Evolutionary conservation across 192 early-diverging fungal genomes (phyloP), one percentile per base, ranked within the genome.

Genomic region (Podila epicladia): DNA sequence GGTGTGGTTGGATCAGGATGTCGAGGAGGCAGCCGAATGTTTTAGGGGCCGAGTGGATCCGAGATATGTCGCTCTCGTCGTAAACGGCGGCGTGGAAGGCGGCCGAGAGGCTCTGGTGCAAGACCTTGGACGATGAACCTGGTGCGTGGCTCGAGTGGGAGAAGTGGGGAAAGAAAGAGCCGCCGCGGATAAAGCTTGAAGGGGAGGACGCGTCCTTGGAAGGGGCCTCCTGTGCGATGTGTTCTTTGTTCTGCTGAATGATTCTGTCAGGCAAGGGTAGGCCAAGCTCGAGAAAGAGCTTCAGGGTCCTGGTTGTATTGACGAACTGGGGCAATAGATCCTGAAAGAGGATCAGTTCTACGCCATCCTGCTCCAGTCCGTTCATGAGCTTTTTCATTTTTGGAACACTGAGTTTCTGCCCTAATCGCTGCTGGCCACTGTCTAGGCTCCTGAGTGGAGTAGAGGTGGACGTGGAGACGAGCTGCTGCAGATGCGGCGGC

Each of bases 1-100:
- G 37, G 22, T 74, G 58, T 2, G 65, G 72, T 15, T 74, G 72
- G 33, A 74, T 49, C 41, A 74, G 55, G 59, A 63, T 55, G 24
- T 67, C 72, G 28, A 74, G 65, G 20, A 74, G 50, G 20, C 72
- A 74, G 15, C 72, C 72, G 53, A 74, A 74, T 11, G 72, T 67
- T 28, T 74, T 74, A 1, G 65, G 72, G 2, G 55, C 50, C 0
- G 72, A 65, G 11, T 57, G 65, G 33, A 59, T 67, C 15, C 65
- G 45, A 3, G 72, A 62, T 24, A 31, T 8, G 24, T 74, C 72
- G 6, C 41, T 29, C 0, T 65, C 31, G 32, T 74, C 72, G 26
- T 66, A 59, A 6, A 37, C 32, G 17, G 72, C 72, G n/a, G 64
- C 26, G 32, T 67, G 45, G 19, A 74, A 53, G 24, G 71, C 71